Evolutionary conservation across 225 moss, liverwort and hornwort species (phyloP), one percentile per base, ranked within the genome.

Genomic region (Rhytidiadelphus loreus): DNA sequence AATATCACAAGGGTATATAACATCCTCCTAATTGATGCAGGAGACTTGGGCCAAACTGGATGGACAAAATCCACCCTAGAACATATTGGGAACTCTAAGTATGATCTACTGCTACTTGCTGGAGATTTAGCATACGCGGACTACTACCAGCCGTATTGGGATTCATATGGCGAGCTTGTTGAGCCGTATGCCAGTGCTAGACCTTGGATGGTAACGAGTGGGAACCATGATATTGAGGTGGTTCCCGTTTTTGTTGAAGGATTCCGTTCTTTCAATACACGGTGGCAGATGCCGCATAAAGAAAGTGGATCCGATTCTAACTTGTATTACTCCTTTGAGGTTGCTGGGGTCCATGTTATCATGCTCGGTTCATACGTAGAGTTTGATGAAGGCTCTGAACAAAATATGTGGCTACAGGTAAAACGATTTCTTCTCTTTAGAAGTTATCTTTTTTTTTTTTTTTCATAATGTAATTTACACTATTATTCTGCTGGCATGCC

Each of bases 141-240:
- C 87, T 97, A 96, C 81, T 98, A 98, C 92, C 97, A 97, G 85
- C 97, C 98, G 33, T 46, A 89, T 30, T 98, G 98, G 98, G 98
- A 98, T 87, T 95, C 98, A 32, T 98, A 93, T 84, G 98, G 98
- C 60, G 92, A 95, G 88, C 88, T 98, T 70, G 93, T 98, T 56
- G 93, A 95, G 80, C 98, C 97, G 17, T 92, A 95, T 44, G 93
- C 98, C 55, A 95, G 97, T 69, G 63, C 86, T 50, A 95, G 92
- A 87, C 98, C 97, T 32, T 97, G 97, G 98, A 97, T 98, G 96
- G 96, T 97, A 43, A 96, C 96, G 16, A 68, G 97, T 77, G 98
- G 97, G 86, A 98, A 98, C 85, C 98, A 98, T 86, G 98, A 98
- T 70, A 81, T 93, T n/a, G 97, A 98, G 89, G 52, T 77, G 81